Percentiles rank a stretch among this genome's conserved stretches.
Conservation (phyloP, 1,139 yeast species). For the Meyerozyma sp. region DNA sequence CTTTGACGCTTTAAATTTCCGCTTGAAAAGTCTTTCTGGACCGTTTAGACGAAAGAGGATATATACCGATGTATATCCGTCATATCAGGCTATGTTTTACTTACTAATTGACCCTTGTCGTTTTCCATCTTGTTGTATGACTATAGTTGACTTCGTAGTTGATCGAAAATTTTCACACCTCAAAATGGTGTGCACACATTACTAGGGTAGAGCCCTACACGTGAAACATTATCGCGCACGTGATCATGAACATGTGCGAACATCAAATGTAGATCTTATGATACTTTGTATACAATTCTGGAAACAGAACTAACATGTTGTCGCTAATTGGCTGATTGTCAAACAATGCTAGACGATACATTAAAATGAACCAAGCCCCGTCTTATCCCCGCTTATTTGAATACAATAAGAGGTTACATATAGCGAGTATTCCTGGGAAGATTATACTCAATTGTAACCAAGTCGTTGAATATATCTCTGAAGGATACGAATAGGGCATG, state of each 20-base stretch:
- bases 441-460: too few species aligned
- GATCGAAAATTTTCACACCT: constrained; percentile 7
- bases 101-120: constrained; percentile 99
- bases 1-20: neutral
- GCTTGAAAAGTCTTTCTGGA: neutral
- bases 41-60: neutral
- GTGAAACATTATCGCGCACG: neutral
- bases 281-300: too few species aligned
- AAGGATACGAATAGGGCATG: too few species aligned
- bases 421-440: too few species aligned
- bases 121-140: constrained; percentile 79
- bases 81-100: constrained; percentile 27
- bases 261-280: too few species aligned
- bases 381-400: too few species aligned
- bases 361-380: too few species aligned
- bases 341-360: too few species aligned
- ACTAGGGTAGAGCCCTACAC: constrained; percentile 1
- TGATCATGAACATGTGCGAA: neutral
- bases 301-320: too few species aligned
- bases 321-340: too few species aligned
- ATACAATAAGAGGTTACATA: too few species aligned
- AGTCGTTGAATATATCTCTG: too few species aligned
- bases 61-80: neutral
- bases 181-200: constrained; percentile 5
- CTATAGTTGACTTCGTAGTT: constrained; percentile 2